Conservation (phyloP, 2,329 filamentous ascomycete genomes). For the Aspergillus amoenus region DNA sequence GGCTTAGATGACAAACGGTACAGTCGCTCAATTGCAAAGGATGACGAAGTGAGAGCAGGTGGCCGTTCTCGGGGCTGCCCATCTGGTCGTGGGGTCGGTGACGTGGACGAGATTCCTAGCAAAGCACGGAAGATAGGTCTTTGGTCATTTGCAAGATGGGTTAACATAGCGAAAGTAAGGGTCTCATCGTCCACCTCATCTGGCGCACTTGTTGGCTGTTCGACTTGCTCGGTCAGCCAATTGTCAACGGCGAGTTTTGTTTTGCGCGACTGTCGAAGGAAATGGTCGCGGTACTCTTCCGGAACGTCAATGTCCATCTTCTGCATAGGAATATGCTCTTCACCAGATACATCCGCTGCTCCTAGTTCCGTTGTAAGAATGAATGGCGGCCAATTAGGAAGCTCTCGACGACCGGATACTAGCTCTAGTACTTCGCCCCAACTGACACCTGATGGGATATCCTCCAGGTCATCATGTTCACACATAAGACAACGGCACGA, state of each 20-base stretch:
- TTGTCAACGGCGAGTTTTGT: conserved; percentile 86
- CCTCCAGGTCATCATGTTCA: conserved; percentile 59
- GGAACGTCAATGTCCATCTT: conserved; percentile 93
- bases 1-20: conserved; percentile 74
- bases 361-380: conserved; percentile 62
- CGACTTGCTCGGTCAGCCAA: conserved; percentile 81
- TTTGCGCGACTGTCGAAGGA: conserved; percentile 87
- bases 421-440: conserved; percentile 96
- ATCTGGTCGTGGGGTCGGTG: conserved; percentile 58
- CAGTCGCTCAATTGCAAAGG: conserved; percentile 76
- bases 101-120: conserved; percentile 58
- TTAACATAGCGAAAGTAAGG: conserved; percentile 87
- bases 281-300: conserved; percentile 89
- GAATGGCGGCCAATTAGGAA: conserved; percentile 88
- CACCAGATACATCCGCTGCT: conserved; percentile 56
- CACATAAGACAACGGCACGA: conserved; percentile 88
- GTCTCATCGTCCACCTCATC: conserved; percentile 94
- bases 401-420: conserved; percentile 81
- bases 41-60: conserved; percentile 72
- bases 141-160: conserved; percentile 73
- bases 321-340: conserved; percentile 60
- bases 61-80: conserved; percentile 70
- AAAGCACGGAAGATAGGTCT: conserved; percentile 81
- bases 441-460: conserved; percentile 66
- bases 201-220: conserved; percentile 70